Conservation (phyloP, 1,139 yeast genomes). For the Schwanniomyces etchellsii region DNA sequence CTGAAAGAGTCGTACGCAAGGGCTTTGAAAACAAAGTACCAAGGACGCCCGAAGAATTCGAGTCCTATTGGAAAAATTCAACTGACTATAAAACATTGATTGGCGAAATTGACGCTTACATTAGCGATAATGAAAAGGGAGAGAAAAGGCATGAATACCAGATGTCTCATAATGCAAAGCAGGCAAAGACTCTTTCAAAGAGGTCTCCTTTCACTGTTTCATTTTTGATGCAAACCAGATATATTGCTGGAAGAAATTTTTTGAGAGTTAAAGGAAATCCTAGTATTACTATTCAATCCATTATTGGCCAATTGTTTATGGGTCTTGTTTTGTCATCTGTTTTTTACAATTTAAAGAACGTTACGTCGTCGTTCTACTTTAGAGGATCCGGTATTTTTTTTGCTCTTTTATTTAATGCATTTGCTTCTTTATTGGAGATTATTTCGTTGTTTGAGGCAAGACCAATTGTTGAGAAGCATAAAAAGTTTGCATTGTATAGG, state of each 20-base stretch:
- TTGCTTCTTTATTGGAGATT: slow-evolving; percentile 54
- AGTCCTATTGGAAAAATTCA: slow-evolving; percentile 20
- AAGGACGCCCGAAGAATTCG: slow-evolving; percentile 19
- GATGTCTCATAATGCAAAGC: slow-evolving; percentile 24
- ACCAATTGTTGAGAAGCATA: slow-evolving; percentile 57
- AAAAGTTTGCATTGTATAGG: slow-evolving; percentile 57
- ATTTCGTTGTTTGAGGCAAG: slow-evolving; percentile 51
- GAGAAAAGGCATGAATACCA: slow-evolving; percentile 10
- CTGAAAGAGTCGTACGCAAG: slow-evolving; percentile 49
- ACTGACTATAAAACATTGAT: slow-evolving; percentile 12
- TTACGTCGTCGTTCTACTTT: slow-evolving; percentile 49
- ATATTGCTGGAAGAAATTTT: slow-evolving; percentile 22
- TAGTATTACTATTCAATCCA: slow-evolving; percentile 19
- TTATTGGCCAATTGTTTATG: slow-evolving; percentile 24
- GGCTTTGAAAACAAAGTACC: slow-evolving; percentile 41
- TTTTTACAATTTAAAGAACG: slow-evolving; percentile 43
- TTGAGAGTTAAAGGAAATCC: slow-evolving; percentile 25
- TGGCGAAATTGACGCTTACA: slow-evolving; percentile 14
- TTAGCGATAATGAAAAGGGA: slow-evolving; percentile 6
- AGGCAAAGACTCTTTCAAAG: slow-evolving; percentile 18
- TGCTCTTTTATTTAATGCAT: slow-evolving; percentile 51
- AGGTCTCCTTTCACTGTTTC: slow-evolving; percentile 30
- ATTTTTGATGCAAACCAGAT: slow-evolving; percentile 27
- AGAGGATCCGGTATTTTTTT: slow-evolving; percentile 56
- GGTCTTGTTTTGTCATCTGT: slow-evolving; percentile 40